phyloP scores from a whole-genome alignment of 495 filamentous ascomycete genomes.

The Rusavskia elegans region DNA sequence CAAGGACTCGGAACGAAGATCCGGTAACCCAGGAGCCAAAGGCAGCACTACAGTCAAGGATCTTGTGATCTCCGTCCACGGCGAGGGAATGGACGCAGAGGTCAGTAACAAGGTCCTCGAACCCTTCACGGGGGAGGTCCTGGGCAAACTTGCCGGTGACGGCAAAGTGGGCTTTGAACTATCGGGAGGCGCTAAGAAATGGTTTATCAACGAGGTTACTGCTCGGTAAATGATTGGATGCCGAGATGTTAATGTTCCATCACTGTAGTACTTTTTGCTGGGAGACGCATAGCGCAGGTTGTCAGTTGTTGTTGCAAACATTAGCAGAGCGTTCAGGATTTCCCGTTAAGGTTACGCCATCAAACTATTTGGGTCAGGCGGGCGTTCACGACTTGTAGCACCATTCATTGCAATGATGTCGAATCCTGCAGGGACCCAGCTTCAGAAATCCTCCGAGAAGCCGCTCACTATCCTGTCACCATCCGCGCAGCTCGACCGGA shows the following conservation, averaged over 20 bases:
- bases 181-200: constrained; percentile 22
- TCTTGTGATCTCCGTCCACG: constrained; percentile 24
- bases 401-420: no score
- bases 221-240: background rate
- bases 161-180: constrained; percentile 31
- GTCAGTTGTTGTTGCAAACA: no score
- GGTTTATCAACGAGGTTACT: constrained; percentile 17
- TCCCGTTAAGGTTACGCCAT: no score
- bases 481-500: no score
- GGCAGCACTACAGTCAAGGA: constrained; percentile 9
- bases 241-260: no score
- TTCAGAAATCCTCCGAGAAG: no score
- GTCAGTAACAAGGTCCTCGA: constrained; percentile 21
- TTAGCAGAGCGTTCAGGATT: no score
- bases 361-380: no score
- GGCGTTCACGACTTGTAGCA: no score
- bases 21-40: background rate
- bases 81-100: constrained; percentile 8
- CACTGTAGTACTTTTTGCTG: background rate
- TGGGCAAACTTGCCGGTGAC: constrained; percentile 34
- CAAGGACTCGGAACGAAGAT: background rate
- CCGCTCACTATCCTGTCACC: no score
- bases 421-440: no score
- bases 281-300: background rate
- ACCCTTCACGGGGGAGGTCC: constrained; percentile 31